Evolutionary conservation across 495 filamentous ascomycete species (phyloP), one percentile per base, ranked within the genome.

Genomic region (Annulohypoxylon moriforme): DNA sequence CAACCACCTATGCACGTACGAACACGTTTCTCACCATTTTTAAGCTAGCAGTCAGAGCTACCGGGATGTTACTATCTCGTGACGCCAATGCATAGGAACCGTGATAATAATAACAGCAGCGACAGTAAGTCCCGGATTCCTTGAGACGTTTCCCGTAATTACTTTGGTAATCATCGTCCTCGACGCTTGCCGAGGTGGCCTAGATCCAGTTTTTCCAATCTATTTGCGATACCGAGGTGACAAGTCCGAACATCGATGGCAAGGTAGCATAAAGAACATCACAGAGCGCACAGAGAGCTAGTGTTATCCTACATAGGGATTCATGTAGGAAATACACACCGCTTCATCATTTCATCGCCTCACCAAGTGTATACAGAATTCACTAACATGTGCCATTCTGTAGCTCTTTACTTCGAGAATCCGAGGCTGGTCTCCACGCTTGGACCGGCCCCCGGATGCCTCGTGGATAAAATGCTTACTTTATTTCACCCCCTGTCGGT

Each of bases 191-290:
- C 44, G 46, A 44, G 53, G 47, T 16, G 53, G 7, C n/a, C 29
- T 36, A 14, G 60, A 25, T 46, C 61, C 55, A 25, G 29, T 40
- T 65, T 55, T 69, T 60, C 60, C 13, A 70, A 65, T 60, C 68
- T 71, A 71, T 16, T 71, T 71, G 49, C 13, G 57, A 66, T 66
- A 71, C 68, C 68, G 68, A 71, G 62, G 56, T 33, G 36, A 60
- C 60, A 49, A 59, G 5, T 58, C n/a, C 8, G 6, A 57, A 29
- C 20, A 29, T 46, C 13, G 42, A 59, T 67, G 55, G 46, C 25
- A 60, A 14, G 14, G 34, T 60, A 47, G 33, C 18, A 67, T 50
- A 22, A 18, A 33, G 24, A 44, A 55, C 18, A 31, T 55, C 9
- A 1, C 24, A n/a, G 16, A 61, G 29, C 25, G 11, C 6, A 53